Evolutionary conservation across 768 basidiomycete species (phyloP).

Genomic region (Tricholoma matsutake): DNA sequence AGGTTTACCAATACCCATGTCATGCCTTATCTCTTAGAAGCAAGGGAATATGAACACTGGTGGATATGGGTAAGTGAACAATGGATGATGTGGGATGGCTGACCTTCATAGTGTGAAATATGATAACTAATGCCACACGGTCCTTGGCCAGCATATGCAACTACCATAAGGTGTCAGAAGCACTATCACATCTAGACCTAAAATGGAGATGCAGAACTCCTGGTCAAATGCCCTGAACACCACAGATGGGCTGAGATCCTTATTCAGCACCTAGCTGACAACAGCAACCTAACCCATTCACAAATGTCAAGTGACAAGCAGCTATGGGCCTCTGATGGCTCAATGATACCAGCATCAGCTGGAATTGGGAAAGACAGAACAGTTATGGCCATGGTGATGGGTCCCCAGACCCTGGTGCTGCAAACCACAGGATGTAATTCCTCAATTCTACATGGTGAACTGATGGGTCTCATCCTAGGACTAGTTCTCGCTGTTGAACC

Average conservation of each 20-base stretch:
- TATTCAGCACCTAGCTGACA: neutral
- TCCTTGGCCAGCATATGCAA: neutral
- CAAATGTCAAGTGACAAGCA: neutral
- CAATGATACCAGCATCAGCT: neutral
- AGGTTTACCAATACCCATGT: too few species aligned
- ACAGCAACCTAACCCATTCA: neutral
- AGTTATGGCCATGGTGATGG: neutral
- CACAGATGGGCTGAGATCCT: neutral
- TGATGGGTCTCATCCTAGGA: constrained; percentile 16
- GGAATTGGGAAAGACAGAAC: neutral
- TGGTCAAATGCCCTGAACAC: neutral
- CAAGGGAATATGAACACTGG: neutral
- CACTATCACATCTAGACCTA: neutral
- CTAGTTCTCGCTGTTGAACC: constrained; percentile 7
- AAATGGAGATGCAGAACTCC: neutral
- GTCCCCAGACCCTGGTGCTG: neutral
- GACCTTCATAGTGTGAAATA: neutral
- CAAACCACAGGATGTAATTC: neutral
- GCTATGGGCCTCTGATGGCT: neutral
- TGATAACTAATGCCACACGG: neutral
- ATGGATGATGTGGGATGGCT: neutral
- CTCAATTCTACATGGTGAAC: too few species aligned
- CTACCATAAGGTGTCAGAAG: neutral
- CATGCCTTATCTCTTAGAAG: neutral
- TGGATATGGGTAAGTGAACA: neutral